Evolutionary conservation across 2,329 filamentous ascomycete genomes (phyloP).

Genomic region (Diaporthe destruens): DNA sequence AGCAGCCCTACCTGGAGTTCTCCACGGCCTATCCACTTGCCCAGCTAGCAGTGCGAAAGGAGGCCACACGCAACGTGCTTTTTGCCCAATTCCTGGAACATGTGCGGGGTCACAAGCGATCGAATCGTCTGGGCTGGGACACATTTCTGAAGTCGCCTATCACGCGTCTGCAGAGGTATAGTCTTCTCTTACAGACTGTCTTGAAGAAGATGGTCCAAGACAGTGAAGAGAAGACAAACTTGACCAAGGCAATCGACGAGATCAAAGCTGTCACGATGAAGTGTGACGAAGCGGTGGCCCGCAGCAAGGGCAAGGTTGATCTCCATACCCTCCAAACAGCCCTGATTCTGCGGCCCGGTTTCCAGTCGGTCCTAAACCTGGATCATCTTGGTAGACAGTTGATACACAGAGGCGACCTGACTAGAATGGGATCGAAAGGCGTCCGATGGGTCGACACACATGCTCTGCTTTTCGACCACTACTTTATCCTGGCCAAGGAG

Average conservation of each 20-base stretch:
- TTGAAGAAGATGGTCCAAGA: constrained; percentile 86
- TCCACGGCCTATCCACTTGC: constrained; percentile 89
- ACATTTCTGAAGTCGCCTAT: constrained; percentile 95
- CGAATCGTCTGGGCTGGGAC: constrained; percentile 89
- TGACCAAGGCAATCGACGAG: constrained; percentile 88
- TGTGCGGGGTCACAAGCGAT: constrained; percentile 81
- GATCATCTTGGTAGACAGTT: constrained; percentile 94
- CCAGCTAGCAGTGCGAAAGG: constrained; percentile 84
- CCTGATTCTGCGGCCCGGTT: constrained; percentile 86
- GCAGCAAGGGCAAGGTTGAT: constrained; percentile 91
- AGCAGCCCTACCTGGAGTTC: constrained; percentile 90
- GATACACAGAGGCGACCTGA: constrained; percentile 88
- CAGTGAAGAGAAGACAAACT: constrained; percentile 88
- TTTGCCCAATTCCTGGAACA: constrained; percentile 90
- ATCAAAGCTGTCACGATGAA: constrained; percentile 90
- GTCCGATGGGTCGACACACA: constrained; percentile 96
- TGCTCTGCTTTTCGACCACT: constrained; percentile 95
- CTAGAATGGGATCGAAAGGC: constrained; percentile 87
- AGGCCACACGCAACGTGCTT: constrained; percentile 84
- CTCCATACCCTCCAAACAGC: constrained; percentile 87
- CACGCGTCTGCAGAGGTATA: constrained; percentile 90
- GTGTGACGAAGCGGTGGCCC: constrained; percentile 91
- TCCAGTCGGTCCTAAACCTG: constrained; percentile 90
- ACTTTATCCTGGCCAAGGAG: constrained; percentile 91
- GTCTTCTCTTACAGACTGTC: constrained; percentile 84